These are phyloP conservation scores for Betula pendula DNA, from an alignment of 306 rosid genomes.

Conservation along the genomic window DNA sequence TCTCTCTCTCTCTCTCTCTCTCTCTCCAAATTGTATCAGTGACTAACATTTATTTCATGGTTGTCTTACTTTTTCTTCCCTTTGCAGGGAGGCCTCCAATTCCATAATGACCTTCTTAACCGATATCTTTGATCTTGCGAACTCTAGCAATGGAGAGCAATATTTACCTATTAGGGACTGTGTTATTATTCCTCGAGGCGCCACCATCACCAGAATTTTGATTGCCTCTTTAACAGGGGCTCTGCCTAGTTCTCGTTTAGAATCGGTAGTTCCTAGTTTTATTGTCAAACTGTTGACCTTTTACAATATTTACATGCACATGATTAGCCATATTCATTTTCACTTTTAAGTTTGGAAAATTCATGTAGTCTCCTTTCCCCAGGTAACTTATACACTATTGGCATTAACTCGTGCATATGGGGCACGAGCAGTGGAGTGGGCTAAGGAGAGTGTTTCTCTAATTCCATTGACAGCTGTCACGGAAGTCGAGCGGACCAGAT, in stretches of 20 bases:
- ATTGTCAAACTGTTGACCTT: not conserved
- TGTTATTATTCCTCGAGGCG: slow-evolving; percentile 80
- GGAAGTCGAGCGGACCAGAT: slow-evolving; percentile 77
- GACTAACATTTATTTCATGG: not conserved
- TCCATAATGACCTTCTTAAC: slow-evolving; percentile 94
- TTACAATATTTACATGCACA: not conserved
- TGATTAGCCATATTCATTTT: not conserved
- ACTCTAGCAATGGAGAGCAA: slow-evolving; percentile 56
- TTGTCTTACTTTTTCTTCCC: slow-evolving; percentile 26
- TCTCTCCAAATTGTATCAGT: not conserved
- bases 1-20: slow-evolving; percentile 28
- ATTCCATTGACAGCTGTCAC: slow-evolving; percentile 89
- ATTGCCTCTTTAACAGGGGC: slow-evolving; percentile 93
- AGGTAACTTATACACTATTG: slow-evolving; percentile 83
- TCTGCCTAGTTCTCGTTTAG: slow-evolving; percentile 88
- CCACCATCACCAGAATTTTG: slow-evolving; percentile 72
- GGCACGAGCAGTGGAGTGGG: slow-evolving; percentile 79
- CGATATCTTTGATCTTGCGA: slow-evolving; percentile 82
- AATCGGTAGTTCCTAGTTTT: slow-evolving; percentile 55
- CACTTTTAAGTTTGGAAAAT: slow-evolving; percentile 14
- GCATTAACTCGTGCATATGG: slow-evolving; percentile 74
- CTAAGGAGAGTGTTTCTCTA: slow-evolving; percentile 62
- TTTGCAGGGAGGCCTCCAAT: slow-evolving; percentile 91
- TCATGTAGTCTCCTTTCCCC: slow-evolving; percentile 29
- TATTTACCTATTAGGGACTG: slow-evolving; percentile 70